Evolutionary conservation across 495 filamentous ascomycete species (phyloP), one percentile per base, ranked within the genome.

Genomic region (Parathielavia appendiculata): DNA sequence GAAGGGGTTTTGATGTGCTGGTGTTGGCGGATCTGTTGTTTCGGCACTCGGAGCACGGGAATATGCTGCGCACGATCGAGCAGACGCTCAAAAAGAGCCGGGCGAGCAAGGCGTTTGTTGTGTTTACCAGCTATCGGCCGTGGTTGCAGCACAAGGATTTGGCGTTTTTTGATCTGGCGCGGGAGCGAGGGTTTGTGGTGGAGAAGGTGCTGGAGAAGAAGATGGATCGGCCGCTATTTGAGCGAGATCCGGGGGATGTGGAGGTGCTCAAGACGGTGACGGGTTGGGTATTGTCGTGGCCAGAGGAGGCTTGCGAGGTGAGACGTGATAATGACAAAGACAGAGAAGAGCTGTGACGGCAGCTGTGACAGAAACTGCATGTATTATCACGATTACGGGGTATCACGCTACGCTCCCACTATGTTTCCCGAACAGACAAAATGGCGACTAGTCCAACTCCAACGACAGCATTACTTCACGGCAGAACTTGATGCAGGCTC

Each of bases 61-160:
- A 88, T 61, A 79, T 97, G 62, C 74, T 91, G 53, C 76, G 80
- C 46, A 90, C 86, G 0, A 81, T 96, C 55, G 73, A 80, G 60
- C 54, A 73, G 62, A 86, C 86, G 4, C 68, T 93, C 55, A 81
- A 77, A 59, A 76, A 75, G 43, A 65, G 71, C 8, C 56, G 62
- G n/a, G 71, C 76, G 14, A 79, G 86, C 17, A 79, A 75, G 45
- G 92, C 91, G 1, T 73, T 90, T 63, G 92, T 96, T 14, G 93
- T 96, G 64, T 97, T 97, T 71, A 95, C 91, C 0, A 90, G 89
- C 2, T 95, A 97, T 74, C 77, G 93, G 59, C 91, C 92, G 1
- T 96, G 91, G 92, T 73, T 96, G 62, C 75, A 87, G 59, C 80
- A 88, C 54, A 86, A 88, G 71, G 93, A 95, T 62, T 76, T 96